A percentile compares a stretch with the other conserved stretches of the same genome.
Conservation (phyloP, 164 flowering plant species). For the Platanus orientalis region DNA sequence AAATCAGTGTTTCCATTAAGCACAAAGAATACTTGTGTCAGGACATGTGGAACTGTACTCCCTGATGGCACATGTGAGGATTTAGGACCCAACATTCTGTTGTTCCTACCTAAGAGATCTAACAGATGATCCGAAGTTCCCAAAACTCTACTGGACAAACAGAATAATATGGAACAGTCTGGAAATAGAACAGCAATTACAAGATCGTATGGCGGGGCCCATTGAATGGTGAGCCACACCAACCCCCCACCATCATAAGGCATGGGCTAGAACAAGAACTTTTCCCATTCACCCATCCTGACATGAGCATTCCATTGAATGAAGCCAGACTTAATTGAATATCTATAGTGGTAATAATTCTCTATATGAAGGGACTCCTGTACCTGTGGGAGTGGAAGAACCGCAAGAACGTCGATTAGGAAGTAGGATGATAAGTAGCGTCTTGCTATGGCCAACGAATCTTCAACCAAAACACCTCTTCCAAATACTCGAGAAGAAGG, state of each 20-base stretch:
- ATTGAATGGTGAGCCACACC: too few relatives aligned
- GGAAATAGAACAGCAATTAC: background rate
- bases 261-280: too few relatives aligned
- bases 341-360: background rate
- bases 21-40: background rate
- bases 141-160: background rate
- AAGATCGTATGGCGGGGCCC: too few relatives aligned
- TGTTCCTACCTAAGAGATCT: background rate
- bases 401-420: conserved; percentile 79
- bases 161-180: background rate
- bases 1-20: background rate
- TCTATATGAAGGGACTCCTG: conserved; percentile 6
- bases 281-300: too few relatives aligned
- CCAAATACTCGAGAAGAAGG: conserved; percentile 94
- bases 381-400: conserved; percentile 98
- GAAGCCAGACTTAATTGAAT: too few relatives aligned
- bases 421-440: conserved; percentile 70
- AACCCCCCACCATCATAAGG: too few relatives aligned
- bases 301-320: too few relatives aligned
- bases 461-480: conserved; percentile 82
- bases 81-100: background rate
- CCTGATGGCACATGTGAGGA: background rate
- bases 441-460: conserved; percentile 61
- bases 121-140: background rate
- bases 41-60: background rate